Conservation (phyloP, 192 early-diverging fungal species). For the Coemansia sp. region DNA sequence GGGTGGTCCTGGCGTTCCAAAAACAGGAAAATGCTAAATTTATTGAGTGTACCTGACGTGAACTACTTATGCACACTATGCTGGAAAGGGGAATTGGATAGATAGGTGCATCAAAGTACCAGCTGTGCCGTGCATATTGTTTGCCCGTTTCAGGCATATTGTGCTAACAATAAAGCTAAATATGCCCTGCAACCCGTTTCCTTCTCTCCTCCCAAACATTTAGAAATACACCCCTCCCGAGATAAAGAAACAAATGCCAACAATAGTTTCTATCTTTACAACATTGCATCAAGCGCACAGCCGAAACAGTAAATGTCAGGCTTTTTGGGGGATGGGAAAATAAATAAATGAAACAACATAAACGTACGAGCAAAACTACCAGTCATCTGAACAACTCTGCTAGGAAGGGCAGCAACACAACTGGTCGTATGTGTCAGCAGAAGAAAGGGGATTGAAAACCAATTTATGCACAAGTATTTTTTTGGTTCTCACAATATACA, state of each 20-base stretch:
- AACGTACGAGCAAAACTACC: background rate
- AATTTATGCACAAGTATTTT: background rate
- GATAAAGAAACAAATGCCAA: background rate
- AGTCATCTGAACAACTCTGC: background rate
- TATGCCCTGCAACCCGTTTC: background rate
- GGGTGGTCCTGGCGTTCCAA: background rate
- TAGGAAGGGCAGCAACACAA: too few relatives aligned
- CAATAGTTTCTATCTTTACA: background rate
- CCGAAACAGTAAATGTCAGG: background rate
- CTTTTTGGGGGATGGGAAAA: background rate
- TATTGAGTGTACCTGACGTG: background rate
- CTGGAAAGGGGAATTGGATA: background rate
- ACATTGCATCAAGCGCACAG: background rate
- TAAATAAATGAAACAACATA: background rate
- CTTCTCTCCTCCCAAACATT: background rate
- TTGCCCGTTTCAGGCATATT: too few relatives aligned
- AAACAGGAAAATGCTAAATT: background rate
- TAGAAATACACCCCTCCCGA: background rate
- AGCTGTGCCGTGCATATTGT: background rate
- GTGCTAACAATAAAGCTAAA: background rate
- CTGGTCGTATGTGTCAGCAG: background rate
- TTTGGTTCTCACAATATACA: background rate
- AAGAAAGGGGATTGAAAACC: background rate
- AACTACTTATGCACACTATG: background rate
- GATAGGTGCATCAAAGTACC: background rate